Evolutionary conservation across 345 rosid species (phyloP).

Genomic region (Camelina laxa): DNA sequence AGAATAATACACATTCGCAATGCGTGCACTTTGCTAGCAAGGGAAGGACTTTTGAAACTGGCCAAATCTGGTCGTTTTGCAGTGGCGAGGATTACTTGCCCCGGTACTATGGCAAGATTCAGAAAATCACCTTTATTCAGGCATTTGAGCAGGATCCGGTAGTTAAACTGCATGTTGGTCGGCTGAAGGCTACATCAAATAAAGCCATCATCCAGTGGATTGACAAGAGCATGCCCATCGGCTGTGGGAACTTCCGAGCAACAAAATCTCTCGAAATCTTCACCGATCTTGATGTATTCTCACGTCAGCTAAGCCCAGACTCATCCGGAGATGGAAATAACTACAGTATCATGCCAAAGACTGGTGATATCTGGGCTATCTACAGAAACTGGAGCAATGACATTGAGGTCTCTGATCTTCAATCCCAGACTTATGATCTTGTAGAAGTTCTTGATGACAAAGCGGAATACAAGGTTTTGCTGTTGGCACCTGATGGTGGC

Average conservation of each 20-base stretch:
- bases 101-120: slow-evolving; percentile 72
- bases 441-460: slow-evolving; percentile 57
- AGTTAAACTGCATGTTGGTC: slow-evolving; percentile 56
- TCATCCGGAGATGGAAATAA: slow-evolving; percentile 44
- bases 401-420: slow-evolving; percentile 46
- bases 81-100: slow-evolving; percentile 69
- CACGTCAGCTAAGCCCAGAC: slow-evolving; percentile 53
- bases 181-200: slow-evolving; percentile 68
- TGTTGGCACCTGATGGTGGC: slow-evolving; percentile 53
- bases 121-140: slow-evolving; percentile 42
- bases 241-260: slow-evolving; percentile 68
- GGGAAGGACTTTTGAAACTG: slow-evolving; percentile 50
- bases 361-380: slow-evolving; percentile 74
- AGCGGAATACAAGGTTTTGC: slow-evolving; percentile 39
- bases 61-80: slow-evolving; percentile 72
- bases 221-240: slow-evolving; percentile 50
- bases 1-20: background rate
- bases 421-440: slow-evolving; percentile 53
- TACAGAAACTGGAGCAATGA: slow-evolving; percentile 65
- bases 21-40: slow-evolving; percentile 38
- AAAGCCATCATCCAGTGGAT: slow-evolving; percentile 54
- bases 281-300: slow-evolving; percentile 50
- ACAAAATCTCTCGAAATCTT: slow-evolving; percentile 46
- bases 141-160: slow-evolving; percentile 39
- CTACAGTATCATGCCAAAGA: slow-evolving; percentile 58